These are phyloP conservation scores for Botrytis fragariae DNA, from an alignment of 2,329 filamentous ascomycete species.

Conservation along the genomic window DNA sequence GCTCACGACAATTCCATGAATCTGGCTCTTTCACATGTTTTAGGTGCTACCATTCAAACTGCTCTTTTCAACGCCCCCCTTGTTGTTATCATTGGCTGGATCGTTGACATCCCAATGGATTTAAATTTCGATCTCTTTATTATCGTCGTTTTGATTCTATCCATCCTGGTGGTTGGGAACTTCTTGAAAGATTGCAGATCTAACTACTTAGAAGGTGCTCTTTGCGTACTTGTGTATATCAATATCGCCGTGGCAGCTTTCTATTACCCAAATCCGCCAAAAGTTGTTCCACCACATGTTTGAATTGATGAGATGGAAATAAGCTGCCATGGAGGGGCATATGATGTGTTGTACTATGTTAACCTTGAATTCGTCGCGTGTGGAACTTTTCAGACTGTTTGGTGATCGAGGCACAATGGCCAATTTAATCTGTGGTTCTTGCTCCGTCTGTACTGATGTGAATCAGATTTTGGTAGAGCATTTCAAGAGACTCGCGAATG, in stretches of 20 bases:
- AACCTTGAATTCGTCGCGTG: background rate
- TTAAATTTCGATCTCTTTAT: slow-evolving; percentile 88
- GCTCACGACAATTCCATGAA: slow-evolving; percentile 75
- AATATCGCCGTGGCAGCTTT: slow-evolving; percentile 58
- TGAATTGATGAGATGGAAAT: background rate
- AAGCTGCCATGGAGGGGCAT: background rate
- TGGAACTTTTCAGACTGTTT: background rate
- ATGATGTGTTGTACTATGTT: background rate
- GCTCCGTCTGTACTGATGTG: background rate
- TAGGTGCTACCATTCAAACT: slow-evolving; percentile 81
- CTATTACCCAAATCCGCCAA: slow-evolving; percentile 50
- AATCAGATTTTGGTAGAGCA: background rate
- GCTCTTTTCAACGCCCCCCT: slow-evolving; percentile 84
- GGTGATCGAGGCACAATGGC: background rate
- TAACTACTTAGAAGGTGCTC: slow-evolving; percentile 83
- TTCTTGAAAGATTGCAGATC: slow-evolving; percentile 86
- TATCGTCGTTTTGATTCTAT: slow-evolving; percentile 71
- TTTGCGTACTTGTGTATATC: slow-evolving; percentile 69
- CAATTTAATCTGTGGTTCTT: background rate
- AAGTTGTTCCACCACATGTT: background rate
- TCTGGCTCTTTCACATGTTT: slow-evolving; percentile 30
- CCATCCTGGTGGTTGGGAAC: slow-evolving; percentile 82
- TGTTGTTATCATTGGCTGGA: slow-evolving; percentile 81
- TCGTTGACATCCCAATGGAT: slow-evolving; percentile 66
- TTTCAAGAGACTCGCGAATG: background rate